phyloP scores from a whole-genome alignment of 345 rosid species.

The Mallotus nudiflorus region DNA sequence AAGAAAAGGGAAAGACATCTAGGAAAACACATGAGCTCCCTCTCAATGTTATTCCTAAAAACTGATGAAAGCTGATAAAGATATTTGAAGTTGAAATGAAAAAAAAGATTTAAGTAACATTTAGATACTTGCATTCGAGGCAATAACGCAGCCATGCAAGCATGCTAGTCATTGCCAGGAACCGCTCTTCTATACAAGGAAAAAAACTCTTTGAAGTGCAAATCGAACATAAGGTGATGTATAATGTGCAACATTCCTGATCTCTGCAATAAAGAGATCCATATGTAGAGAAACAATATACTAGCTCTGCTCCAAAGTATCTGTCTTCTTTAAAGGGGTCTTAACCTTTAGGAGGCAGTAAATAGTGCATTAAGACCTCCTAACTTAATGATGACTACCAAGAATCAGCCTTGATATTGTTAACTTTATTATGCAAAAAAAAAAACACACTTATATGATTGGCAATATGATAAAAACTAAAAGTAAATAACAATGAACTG shows the following conservation, averaged over 20 bases:
- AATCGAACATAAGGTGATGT: background rate
- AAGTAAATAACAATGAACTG: background rate
- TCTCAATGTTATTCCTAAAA: background rate
- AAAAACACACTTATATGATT: background rate
- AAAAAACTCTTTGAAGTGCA: too few relatives aligned
- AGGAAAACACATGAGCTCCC: background rate
- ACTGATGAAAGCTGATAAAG: background rate
- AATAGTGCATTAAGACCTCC: background rate
- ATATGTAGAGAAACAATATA: background rate
- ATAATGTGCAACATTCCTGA: background rate
- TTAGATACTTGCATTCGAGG: background rate
- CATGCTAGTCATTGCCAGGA: background rate
- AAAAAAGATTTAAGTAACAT: background rate
- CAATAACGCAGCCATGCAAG: conserved; percentile 2
- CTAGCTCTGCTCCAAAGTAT: too few relatives aligned
- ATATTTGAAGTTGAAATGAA: background rate
- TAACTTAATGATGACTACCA: background rate
- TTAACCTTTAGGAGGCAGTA: background rate
- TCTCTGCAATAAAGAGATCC: background rate
- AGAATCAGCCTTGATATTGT: background rate
- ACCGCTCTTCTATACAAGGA: too few relatives aligned
- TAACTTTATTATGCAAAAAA: background rate
- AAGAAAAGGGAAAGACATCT: background rate
- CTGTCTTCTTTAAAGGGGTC: background rate
- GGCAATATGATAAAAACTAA: background rate